phyloP scores from a whole-genome alignment of 202 grass and related monocot species.

The Miscanthus sacchariflorus region DNA sequence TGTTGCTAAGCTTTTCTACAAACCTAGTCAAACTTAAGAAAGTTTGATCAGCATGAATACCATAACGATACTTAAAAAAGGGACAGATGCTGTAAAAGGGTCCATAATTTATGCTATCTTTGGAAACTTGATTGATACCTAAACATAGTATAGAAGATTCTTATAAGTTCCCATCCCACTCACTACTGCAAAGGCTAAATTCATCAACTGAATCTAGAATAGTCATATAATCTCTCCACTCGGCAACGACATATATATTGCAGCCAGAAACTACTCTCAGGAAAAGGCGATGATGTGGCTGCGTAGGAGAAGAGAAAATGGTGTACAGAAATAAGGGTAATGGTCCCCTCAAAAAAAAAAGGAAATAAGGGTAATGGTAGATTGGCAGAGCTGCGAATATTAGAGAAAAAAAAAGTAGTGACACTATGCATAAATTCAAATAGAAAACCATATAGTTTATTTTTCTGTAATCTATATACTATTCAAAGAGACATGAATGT shows the following conservation, averaged over 20 bases:
- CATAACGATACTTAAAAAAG: too few relatives aligned
- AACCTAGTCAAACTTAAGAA: too few relatives aligned
- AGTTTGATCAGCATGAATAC: too few relatives aligned
- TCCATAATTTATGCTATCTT: conserved; percentile 14
- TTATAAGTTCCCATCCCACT: not conserved
- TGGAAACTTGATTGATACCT: not conserved
- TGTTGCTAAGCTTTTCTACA: too few relatives aligned
- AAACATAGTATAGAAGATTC: not conserved
- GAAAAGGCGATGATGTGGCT: too few relatives aligned
- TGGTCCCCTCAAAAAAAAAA: too few relatives aligned
- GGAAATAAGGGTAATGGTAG: too few relatives aligned
- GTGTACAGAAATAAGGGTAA: too few relatives aligned
- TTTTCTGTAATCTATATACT: conserved; percentile 13
- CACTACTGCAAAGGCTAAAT: not conserved
- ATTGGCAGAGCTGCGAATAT: not conserved
- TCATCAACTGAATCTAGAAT: conserved; percentile 30
- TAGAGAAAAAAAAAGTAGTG: conserved; percentile 25
- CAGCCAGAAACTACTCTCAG: not conserved
- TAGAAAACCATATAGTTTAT: conserved; percentile 8
- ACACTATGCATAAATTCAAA: conserved; percentile 1
- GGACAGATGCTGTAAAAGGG: not conserved
- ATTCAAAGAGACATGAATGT: conserved; percentile 31
- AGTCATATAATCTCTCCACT: not conserved
- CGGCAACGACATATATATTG: not conserved
- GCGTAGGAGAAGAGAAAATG: too few relatives aligned